These are phyloP conservation scores for Hypoxylon sp. DNA, from an alignment of 2,329 filamentous ascomycete genomes.

Conservation along the genomic window DNA sequence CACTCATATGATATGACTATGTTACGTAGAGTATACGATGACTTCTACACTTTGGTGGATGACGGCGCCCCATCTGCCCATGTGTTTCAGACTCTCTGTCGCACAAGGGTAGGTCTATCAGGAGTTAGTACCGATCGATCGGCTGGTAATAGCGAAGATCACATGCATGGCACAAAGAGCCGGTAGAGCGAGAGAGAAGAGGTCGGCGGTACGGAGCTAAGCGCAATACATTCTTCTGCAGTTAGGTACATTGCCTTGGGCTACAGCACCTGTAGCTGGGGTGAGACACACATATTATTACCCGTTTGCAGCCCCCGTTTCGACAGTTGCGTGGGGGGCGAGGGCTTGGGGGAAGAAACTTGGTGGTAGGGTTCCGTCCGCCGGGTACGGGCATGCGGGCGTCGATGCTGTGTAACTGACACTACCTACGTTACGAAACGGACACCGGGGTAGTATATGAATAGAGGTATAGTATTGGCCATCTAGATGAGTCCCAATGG, in stretches of 20 bases:
- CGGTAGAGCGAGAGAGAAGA: neutral
- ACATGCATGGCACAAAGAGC: conserved; percentile 7
- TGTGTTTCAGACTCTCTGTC: neutral
- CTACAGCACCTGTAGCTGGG: conserved; percentile 4
- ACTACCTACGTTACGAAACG: conserved; percentile 10
- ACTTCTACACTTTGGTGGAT: neutral
- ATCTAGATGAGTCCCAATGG: conserved; percentile 7
- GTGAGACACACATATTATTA: no score
- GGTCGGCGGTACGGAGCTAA: conserved; percentile 6
- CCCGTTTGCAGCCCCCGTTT: neutral
- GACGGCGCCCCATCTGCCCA: conserved; percentile 5
- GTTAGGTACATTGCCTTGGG: neutral
- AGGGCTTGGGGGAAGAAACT: no score
- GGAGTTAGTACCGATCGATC: conserved; percentile 28
- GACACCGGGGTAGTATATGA: conserved; percentile 2
- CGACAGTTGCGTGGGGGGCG: no score
- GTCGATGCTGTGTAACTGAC: conserved; percentile 23
- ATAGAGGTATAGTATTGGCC: no score
- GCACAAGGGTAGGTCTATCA: no score
- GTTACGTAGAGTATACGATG: no score
- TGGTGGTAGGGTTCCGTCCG: conserved; percentile 19
- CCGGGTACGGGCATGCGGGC: conserved; percentile 25
- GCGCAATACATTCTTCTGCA: conserved; percentile 1
- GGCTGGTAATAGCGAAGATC: neutral
- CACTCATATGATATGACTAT: no score